Conservation (phyloP, 768 basidiomycete genomes). For the Austroboletus festivus region DNA sequence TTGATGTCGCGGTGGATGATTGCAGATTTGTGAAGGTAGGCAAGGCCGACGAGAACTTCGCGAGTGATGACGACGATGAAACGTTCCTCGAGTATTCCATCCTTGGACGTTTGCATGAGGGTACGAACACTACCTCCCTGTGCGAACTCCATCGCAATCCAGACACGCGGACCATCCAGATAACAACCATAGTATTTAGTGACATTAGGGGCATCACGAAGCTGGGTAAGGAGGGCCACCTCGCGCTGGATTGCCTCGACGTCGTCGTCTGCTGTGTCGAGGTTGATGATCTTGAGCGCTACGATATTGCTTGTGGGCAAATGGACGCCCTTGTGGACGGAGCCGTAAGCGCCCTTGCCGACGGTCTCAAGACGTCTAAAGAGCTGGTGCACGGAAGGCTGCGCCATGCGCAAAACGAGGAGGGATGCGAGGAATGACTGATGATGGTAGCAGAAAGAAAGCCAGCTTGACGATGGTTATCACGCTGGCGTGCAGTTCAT, state of each 20-base stretch:
- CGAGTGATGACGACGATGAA: conserved; percentile 85
- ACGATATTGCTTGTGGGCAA: conserved; percentile 83
- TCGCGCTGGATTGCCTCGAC: conserved; percentile 96
- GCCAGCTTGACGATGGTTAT: background rate
- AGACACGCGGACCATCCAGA: conserved; percentile 91
- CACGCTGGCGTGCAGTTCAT: background rate
- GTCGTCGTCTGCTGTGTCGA: conserved; percentile 95
- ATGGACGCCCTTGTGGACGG: conserved; percentile 89
- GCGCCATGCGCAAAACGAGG: conserved; percentile 32
- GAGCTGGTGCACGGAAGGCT: conserved; percentile 70
- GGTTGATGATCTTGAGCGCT: conserved; percentile 97
- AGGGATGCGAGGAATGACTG: background rate
- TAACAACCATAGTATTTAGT: conserved; percentile 97
- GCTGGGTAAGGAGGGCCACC: conserved; percentile 86
- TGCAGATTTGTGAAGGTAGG: conserved; percentile 87
- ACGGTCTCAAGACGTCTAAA: conserved; percentile 88
- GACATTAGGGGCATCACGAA: conserved; percentile 86
- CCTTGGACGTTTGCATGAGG: conserved; percentile 83
- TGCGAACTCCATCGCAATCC: conserved; percentile 99
- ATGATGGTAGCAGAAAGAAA: background rate
- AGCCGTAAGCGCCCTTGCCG: conserved; percentile 94
- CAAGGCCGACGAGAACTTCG: conserved; percentile 83
- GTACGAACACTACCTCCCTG: conserved; percentile 92
- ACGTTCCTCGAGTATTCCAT: conserved; percentile 80
- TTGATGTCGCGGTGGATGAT: conserved; percentile 99